Evolutionary conservation across 2,329 filamentous ascomycete genomes (phyloP).

Genomic region (Trichophyton verrucosum): DNA sequence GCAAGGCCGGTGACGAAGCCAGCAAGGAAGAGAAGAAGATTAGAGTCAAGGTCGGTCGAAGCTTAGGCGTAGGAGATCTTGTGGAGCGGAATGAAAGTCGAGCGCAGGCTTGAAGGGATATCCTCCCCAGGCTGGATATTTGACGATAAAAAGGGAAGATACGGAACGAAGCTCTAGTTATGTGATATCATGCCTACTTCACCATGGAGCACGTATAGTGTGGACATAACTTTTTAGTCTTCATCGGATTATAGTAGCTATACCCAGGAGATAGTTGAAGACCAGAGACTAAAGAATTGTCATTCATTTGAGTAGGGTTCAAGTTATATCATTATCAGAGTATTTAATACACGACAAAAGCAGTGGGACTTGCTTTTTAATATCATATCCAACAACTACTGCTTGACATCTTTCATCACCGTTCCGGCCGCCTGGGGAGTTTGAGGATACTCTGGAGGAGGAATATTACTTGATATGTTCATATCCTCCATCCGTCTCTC

Average conservation of each 20-base stretch:
- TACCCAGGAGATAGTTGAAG: neutral
- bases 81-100: slow-evolving; percentile 37
- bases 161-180: neutral
- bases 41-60: slow-evolving; percentile 74
- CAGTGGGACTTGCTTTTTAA: neutral
- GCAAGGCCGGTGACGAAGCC: slow-evolving; percentile 36
- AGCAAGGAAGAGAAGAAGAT: slow-evolving; percentile 54
- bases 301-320: neutral
- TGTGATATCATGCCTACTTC: neutral
- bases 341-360: neutral
- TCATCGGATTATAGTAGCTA: no score
- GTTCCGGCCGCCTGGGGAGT: neutral
- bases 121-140: neutral
- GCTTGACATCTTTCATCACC: neutral
- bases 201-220: neutral
- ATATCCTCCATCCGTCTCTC: neutral
- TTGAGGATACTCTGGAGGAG: neutral
- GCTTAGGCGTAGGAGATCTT: slow-evolving; percentile 58
- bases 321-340: neutral
- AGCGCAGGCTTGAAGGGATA: slow-evolving; percentile 11
- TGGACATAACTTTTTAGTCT: neutral
- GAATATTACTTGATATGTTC: neutral
- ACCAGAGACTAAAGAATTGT: neutral
- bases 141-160: no score
- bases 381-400: neutral